phyloP scores from a whole-genome alignment of 1,284 basidiomycete species.

The Malassezia caprae region DNA sequence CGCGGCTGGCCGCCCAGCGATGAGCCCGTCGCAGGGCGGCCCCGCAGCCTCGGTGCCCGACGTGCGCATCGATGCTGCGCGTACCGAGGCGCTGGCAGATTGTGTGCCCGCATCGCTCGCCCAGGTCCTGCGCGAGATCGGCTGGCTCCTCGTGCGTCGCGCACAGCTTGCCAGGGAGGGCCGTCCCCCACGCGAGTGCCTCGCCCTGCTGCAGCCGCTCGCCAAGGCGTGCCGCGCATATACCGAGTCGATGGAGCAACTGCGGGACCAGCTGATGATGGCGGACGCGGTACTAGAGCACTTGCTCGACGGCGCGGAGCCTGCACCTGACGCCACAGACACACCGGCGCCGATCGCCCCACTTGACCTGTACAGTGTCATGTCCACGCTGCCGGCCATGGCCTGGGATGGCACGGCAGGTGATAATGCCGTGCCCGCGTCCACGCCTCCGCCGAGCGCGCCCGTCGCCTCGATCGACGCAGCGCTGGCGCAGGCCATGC shows the following conservation, averaged over 20 bases:
- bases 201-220: constrained; percentile 1
- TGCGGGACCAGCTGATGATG: constrained; percentile 10
- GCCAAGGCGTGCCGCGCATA: constrained; percentile 2
- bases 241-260: neutral
- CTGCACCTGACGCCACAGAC: neutral
- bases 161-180: constrained; percentile 8
- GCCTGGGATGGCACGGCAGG: neutral
- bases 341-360: neutral
- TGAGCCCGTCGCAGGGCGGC: neutral
- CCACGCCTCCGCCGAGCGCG: neutral
- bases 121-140: constrained; percentile 11
- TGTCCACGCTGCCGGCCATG: constrained; percentile 8
- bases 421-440: neutral
- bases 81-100: neutral
- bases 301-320: neutral
- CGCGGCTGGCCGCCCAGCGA: neutral
- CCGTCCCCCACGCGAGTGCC: neutral
- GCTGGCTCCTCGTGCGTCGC: constrained; percentile 12
- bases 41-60: neutral
- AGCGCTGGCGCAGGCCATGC: neutral
- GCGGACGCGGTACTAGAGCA: constrained; percentile 9
- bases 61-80: neutral
- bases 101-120: neutral
- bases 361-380: constrained; percentile 11
- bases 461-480: neutral